Evolutionary conservation across 768 basidiomycete genomes (phyloP).

Genomic region (Filobasidium floriforme): DNA sequence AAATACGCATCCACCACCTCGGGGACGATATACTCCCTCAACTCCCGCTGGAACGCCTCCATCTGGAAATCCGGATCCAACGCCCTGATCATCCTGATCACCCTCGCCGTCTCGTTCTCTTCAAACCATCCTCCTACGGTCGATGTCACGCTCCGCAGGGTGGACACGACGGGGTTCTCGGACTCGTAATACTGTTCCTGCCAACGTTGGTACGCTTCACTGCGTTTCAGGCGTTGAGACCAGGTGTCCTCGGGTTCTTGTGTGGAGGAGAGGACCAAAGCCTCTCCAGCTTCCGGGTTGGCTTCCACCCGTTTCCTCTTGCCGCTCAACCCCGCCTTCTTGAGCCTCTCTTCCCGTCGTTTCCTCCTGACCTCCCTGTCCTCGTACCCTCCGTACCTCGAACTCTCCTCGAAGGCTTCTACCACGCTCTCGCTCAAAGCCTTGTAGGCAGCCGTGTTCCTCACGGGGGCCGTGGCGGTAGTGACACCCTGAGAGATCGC

Average conservation of each 20-base stretch:
- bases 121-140: slow-evolving; percentile 79
- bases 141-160: slow-evolving; percentile 71
- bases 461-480: slow-evolving; percentile 89
- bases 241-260: slow-evolving; percentile 27
- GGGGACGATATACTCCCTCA: slow-evolving; percentile 93
- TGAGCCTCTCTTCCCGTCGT: slow-evolving; percentile 69
- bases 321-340: slow-evolving; percentile 63
- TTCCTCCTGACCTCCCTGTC: slow-evolving; percentile 82
- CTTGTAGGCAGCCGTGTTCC: slow-evolving; percentile 93
- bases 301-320: slow-evolving; percentile 57
- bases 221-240: slow-evolving; percentile 31
- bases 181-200: slow-evolving; percentile 72
- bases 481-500: slow-evolving; percentile 79
- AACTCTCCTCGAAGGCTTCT: slow-evolving; percentile 88
- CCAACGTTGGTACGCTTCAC: slow-evolving; percentile 36
- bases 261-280: slow-evolving; percentile 59
- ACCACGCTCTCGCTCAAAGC: slow-evolving; percentile 75
- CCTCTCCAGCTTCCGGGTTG: slow-evolving; percentile 77
- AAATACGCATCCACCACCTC: slow-evolving; percentile 96
- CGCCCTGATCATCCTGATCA: slow-evolving; percentile 73
- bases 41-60: slow-evolving; percentile 78
- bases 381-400: slow-evolving; percentile 91
- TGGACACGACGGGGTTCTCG: slow-evolving; percentile 77
- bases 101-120: slow-evolving; percentile 97
- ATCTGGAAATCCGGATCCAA: slow-evolving; percentile 80